Conservation (phyloP, 495 filamentous ascomycete genomes). For the Evansstolkia leycettana region DNA sequence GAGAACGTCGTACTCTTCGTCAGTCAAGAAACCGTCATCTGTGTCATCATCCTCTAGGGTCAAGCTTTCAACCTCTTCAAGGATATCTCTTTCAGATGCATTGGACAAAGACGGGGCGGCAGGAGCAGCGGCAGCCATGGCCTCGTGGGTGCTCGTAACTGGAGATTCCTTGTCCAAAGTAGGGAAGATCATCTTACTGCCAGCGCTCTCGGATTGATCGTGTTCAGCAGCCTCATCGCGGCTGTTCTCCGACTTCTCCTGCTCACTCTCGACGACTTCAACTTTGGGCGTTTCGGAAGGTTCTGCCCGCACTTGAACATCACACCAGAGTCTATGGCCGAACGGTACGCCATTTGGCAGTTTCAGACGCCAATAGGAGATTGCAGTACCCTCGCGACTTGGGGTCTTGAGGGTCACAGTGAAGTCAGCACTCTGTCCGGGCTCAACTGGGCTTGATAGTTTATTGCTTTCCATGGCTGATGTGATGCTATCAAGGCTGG, state of each 20-base stretch:
- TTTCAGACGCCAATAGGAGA: slow-evolving; percentile 95
- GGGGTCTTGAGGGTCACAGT: slow-evolving; percentile 76
- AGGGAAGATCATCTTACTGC: slow-evolving; percentile 89
- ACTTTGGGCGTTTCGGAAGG: slow-evolving; percentile 5
- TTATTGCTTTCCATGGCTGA: slow-evolving; percentile 71
- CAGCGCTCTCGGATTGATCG: slow-evolving; percentile 13
- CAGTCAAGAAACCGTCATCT: slow-evolving; percentile 70
- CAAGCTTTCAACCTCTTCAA: slow-evolving; percentile 56
- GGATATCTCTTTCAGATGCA: slow-evolving; percentile 39
- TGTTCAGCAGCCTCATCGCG: slow-evolving; percentile 1
- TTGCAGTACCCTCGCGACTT: slow-evolving; percentile 54
- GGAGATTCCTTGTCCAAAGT: slow-evolving; percentile 93
- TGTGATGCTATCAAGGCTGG: slow-evolving; percentile 56
- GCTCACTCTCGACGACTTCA: slow-evolving; percentile 11
- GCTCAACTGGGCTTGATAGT: slow-evolving; percentile 50
- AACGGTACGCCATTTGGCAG: slow-evolving; percentile 70
- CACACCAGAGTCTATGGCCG: slow-evolving; percentile 91
- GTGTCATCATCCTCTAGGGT: slow-evolving; percentile 49
- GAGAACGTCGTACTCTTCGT: slow-evolving; percentile 95
- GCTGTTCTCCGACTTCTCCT: slow-evolving; percentile 11
- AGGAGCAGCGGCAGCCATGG: slow-evolving; percentile 15
- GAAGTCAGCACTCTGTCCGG: slow-evolving; percentile 67
- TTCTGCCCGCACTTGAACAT: slow-evolving; percentile 53
- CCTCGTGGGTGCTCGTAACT: slow-evolving; percentile 61
- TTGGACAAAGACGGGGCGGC: slow-evolving; percentile 23